Percentiles rank a stretch among this genome's conserved stretches.
These are phyloP conservation scores for Pythium oligandrum DNA, from an alignment of 352 stramenopile genomes.

Conservation along the genomic window DNA sequence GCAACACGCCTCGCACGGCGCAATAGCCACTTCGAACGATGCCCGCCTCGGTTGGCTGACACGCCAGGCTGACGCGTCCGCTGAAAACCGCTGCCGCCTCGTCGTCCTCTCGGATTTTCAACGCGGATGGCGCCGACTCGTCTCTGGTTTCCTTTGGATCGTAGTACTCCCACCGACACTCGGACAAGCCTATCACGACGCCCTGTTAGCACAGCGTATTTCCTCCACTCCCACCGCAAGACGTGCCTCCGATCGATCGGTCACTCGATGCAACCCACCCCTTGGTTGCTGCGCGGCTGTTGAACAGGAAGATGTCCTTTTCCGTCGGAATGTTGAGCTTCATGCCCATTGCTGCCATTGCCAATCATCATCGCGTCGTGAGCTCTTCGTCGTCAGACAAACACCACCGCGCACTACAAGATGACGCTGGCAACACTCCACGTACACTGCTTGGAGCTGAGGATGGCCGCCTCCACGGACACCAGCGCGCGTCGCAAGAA, in stretches of 20 bases:
- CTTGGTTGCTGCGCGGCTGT: slow-evolving; percentile 33
- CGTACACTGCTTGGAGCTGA: slow-evolving; percentile 82
- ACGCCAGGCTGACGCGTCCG: slow-evolving; percentile 64
- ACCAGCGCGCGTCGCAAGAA: slow-evolving; percentile 64
- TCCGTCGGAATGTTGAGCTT: slow-evolving; percentile 70
- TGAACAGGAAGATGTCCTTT: slow-evolving; percentile 77
- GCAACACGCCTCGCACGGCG: slow-evolving; percentile 58
- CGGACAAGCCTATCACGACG: slow-evolving; percentile 28
- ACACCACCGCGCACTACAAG: too few relatives aligned
- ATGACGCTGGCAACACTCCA: background rate
- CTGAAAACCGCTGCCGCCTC: slow-evolving; percentile 62
- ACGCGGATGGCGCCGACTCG: slow-evolving; percentile 3
- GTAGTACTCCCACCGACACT: slow-evolving; percentile 70
- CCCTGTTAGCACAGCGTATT: too few relatives aligned
- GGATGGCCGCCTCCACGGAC: slow-evolving; percentile 69
- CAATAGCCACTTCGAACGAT: slow-evolving; percentile 85
- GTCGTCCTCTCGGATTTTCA: slow-evolving; percentile 38
- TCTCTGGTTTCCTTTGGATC: slow-evolving; percentile 21
- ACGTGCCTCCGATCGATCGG: slow-evolving; percentile 69
- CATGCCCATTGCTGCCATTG: slow-evolving; percentile 51
- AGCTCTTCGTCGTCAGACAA: too few relatives aligned
- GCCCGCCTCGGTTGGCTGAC: slow-evolving; percentile 67
- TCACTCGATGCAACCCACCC: slow-evolving; percentile 77
- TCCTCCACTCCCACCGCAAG: background rate
- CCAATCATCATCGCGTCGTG: too few relatives aligned